A percentile compares a stretch with the other conserved stretches of the same genome.
These are phyloP conservation scores for Cercospora sp. DNA, from an alignment of 2,329 filamentous ascomycete genomes.

Conservation along the genomic window DNA sequence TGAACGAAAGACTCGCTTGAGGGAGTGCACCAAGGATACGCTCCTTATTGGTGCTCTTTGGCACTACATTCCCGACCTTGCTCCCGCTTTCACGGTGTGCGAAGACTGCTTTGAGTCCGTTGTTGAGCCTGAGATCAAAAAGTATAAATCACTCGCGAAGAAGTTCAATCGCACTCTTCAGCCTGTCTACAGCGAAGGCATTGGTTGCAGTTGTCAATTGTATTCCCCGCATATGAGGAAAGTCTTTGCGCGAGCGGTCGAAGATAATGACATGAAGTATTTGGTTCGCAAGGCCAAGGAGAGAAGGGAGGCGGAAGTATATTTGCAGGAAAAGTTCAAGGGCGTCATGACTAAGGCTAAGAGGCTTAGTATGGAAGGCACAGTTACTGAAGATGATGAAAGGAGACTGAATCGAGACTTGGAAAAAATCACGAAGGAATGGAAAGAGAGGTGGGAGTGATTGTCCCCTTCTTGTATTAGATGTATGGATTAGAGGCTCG, in stretches of 20 bases:
- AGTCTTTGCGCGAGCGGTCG: slow-evolving; percentile 67
- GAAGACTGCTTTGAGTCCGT: slow-evolving; percentile 81
- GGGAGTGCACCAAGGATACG: slow-evolving; percentile 67
- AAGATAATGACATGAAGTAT: slow-evolving; percentile 65
- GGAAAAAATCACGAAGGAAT: slow-evolving; percentile 52
- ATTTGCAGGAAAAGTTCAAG: slow-evolving; percentile 58
- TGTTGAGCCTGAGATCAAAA: slow-evolving; percentile 66
- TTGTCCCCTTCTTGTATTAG: neutral
- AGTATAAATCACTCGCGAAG: slow-evolving; percentile 58
- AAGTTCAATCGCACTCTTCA: slow-evolving; percentile 66
- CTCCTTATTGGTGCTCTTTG: slow-evolving; percentile 65
- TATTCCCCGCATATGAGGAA: slow-evolving; percentile 78
- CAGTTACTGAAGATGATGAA: slow-evolving; percentile 56
- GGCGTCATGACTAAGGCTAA: slow-evolving; percentile 37
- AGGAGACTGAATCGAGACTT: slow-evolving; percentile 56
- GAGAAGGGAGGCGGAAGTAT: slow-evolving; percentile 58
- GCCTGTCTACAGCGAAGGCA: slow-evolving; percentile 54
- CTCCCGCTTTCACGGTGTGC: slow-evolving; percentile 77
- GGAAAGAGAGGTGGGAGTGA: slow-evolving; percentile 53
- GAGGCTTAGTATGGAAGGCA: slow-evolving; percentile 44
- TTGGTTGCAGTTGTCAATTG: slow-evolving; percentile 66
- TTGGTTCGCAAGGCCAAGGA: slow-evolving; percentile 64
- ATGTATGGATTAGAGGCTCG: neutral
- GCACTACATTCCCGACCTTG: slow-evolving; percentile 69
- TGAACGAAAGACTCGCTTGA: slow-evolving; percentile 56